Conservation (phyloP, 192 early-diverging fungal species). For the Phycomyces nitens region DNA sequence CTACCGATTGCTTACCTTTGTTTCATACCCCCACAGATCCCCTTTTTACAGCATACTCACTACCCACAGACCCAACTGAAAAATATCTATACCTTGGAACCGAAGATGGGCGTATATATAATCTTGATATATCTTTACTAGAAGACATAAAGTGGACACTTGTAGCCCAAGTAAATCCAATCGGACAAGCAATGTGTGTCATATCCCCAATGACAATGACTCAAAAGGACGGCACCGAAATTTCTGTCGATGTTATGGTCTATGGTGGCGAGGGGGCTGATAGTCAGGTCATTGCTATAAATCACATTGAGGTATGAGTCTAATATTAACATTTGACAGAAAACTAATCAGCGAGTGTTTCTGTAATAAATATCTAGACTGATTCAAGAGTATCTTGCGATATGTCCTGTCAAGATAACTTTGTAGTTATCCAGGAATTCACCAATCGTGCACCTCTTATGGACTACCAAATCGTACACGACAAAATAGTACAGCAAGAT, state of each 20-base stretch:
- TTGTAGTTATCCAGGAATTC: slow-evolving; percentile 5
- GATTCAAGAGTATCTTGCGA: no score
- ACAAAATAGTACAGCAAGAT: background rate
- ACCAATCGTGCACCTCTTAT: slow-evolving; percentile 25
- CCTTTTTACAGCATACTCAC: slow-evolving; percentile 22
- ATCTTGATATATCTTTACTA: slow-evolving; percentile 3
- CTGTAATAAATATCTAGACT: no score
- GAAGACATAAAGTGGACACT: background rate
- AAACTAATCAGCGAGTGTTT: background rate
- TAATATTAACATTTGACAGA: background rate
- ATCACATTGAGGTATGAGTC: background rate
- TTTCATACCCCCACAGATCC: background rate
- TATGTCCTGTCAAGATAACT: background rate
- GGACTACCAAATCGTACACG: slow-evolving; percentile 3
- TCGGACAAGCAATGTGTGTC: slow-evolving; percentile 21
- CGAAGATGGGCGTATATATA: slow-evolving; percentile 16
- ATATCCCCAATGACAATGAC: slow-evolving; percentile 4
- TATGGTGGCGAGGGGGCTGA: slow-evolving; percentile 28
- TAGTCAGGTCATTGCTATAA: slow-evolving; percentile 24
- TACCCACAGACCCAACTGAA: background rate
- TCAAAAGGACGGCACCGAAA: background rate
- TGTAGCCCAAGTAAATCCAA: slow-evolving; percentile 1
- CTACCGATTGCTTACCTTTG: background rate
- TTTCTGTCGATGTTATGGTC: slow-evolving; percentile 13
- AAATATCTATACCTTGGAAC: slow-evolving; percentile 14